Evolutionary conservation across 768 basidiomycete genomes (phyloP).

Genomic region (Pisolithus microcarpus): DNA sequence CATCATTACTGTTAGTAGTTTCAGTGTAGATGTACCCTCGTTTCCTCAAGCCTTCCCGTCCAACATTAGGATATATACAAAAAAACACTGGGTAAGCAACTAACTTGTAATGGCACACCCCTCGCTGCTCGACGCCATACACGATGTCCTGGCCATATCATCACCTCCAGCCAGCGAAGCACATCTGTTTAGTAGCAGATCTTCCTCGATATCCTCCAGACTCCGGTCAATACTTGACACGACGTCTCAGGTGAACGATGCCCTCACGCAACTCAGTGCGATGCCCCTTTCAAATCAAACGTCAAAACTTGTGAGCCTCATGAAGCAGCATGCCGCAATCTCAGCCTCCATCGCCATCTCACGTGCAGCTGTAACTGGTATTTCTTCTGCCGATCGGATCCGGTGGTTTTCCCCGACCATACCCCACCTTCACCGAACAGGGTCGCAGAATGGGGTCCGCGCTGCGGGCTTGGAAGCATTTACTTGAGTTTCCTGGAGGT

Average conservation of each 20-base stretch:
- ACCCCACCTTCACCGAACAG: constrained; percentile 27
- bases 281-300: constrained; percentile 46
- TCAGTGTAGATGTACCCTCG: too few relatives aligned
- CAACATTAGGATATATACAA: too few relatives aligned
- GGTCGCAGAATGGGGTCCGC: constrained; percentile 55
- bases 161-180: constrained; percentile 12
- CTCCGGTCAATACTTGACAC: constrained; percentile 48
- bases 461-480: constrained; percentile 70
- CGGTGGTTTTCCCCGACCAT: constrained; percentile 23
- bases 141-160: constrained; percentile 20
- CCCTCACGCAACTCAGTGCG: constrained; percentile 40
- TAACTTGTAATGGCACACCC: constrained; percentile 8
- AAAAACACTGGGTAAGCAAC: too few relatives aligned
- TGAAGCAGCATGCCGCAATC: constrained; percentile 56
- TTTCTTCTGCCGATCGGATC: constrained; percentile 15
- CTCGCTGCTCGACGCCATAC: constrained; percentile 20
- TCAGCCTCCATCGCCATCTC: constrained; percentile 22
- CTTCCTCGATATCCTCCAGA: constrained; percentile 17
- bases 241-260: constrained; percentile 46
- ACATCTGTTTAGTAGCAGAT: constrained; percentile 23
- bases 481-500: constrained; percentile 47
- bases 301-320: constrained; percentile 59
- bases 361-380: constrained; percentile 14
- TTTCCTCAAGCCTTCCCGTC: too few relatives aligned
- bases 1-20: not conserved